Percentiles rank a stretch among this genome's conserved stretches.
Evolutionary conservation across 768 basidiomycete genomes (phyloP).

Genomic region (Termitomyces sp.): DNA sequence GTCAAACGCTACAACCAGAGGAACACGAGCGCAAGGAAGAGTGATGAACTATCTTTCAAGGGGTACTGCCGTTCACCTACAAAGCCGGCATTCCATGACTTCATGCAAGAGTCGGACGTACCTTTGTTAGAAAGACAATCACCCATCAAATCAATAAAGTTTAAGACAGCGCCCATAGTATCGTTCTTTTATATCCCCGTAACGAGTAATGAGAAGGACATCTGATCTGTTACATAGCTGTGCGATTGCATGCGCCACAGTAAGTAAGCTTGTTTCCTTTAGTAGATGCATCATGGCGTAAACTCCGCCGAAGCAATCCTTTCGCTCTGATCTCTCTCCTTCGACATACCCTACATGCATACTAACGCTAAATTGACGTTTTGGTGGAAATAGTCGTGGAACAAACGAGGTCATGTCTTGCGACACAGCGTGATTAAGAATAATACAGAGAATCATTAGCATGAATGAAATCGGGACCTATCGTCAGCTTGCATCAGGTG

Average conservation of each 20-base stretch:
- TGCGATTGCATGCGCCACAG: constrained; percentile 14
- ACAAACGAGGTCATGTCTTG: background rate
- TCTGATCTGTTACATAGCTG: background rate
- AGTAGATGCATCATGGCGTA: constrained; percentile 15
- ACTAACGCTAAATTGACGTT: background rate
- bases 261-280: constrained; percentile 13
- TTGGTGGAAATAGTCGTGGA: background rate
- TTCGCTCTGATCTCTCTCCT: background rate
- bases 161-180: background rate
- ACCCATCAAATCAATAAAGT: background rate
- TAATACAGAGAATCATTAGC: constrained; percentile 37
- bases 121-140: constrained; percentile 1
- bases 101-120: background rate
- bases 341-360: background rate
- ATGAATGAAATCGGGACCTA: constrained; percentile 34
- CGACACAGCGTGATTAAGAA: constrained; percentile 12
- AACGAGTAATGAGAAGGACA: background rate
- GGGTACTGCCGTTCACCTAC: background rate
- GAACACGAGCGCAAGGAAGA: background rate
- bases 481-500: background rate
- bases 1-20: no score
- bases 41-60: background rate
- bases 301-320: constrained; percentile 17
- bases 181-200: background rate
- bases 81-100: background rate